phyloP scores from a whole-genome alignment of 148 eudicot species.

The Dysphania ambrosioides region DNA sequence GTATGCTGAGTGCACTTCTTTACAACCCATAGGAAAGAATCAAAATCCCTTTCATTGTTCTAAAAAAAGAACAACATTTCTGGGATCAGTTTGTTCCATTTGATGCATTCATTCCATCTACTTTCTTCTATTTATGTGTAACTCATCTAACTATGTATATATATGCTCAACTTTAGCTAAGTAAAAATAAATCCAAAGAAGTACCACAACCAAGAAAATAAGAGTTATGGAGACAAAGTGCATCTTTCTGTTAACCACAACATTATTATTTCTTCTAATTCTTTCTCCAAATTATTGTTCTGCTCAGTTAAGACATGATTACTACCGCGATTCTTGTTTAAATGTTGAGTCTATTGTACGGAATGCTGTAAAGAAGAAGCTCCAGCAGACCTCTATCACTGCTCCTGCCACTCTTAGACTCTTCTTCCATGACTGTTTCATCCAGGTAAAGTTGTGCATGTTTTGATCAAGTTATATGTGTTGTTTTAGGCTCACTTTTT shows the following conservation, averaged over 20 bases:
- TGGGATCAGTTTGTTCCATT: not conserved
- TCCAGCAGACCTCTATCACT: constrained; percentile 54
- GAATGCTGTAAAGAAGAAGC: constrained; percentile 46
- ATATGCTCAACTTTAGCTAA: too few relatives aligned
- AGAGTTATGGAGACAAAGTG: not conserved
- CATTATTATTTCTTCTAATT: constrained; percentile 2
- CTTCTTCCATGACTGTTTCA: constrained; percentile 78
- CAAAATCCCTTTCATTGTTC: constrained; percentile 2
- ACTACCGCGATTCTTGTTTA: constrained; percentile 51
- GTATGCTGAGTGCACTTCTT: constrained; percentile 16
- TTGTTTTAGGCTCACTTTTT: too few relatives aligned
- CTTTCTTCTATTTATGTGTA: not conserved
- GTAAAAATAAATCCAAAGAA: not conserved
- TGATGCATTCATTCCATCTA: constrained; percentile 1
- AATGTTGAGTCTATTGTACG: constrained; percentile 59
- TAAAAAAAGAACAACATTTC: not conserved
- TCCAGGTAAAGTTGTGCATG: too few relatives aligned
- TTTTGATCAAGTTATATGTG: not conserved
- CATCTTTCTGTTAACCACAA: not conserved
- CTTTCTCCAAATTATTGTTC: constrained; percentile 12
- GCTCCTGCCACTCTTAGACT: constrained; percentile 74
- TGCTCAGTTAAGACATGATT: constrained; percentile 26
- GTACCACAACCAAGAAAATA: too few relatives aligned
- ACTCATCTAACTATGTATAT: not conserved
- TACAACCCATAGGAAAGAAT: constrained; percentile 17